Evolutionary conservation across 805 yeast genomes (phyloP).

Genomic region (Saturnispora silvae): DNA sequence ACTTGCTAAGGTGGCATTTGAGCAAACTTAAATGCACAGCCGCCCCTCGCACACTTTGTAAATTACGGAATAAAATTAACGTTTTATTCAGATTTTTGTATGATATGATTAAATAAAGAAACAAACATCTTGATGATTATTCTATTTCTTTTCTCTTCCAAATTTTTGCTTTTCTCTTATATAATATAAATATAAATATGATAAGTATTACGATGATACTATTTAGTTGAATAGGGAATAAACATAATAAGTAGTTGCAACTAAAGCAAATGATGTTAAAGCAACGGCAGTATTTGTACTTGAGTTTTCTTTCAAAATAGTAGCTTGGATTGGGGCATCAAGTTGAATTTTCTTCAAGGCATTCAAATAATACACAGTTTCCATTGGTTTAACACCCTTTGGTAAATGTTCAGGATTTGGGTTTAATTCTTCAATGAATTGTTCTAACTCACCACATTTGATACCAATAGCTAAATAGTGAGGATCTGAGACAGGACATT

Average conservation of each 20-base stretch:
- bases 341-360: constrained; percentile 34
- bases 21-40: constrained; percentile 21
- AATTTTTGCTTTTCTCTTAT: too few species aligned
- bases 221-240: not conserved
- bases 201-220: too few species aligned
- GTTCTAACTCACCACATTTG: constrained; percentile 81
- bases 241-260: constrained; percentile 11
- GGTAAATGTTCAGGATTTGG: constrained; percentile 50
- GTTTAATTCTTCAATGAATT: constrained; percentile 68
- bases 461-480: constrained; percentile 76
- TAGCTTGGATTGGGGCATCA: constrained; percentile 19
- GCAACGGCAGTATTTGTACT: constrained; percentile 12
- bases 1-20: constrained; percentile 28
- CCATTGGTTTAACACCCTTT: constrained; percentile 34
- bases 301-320: constrained; percentile 14
- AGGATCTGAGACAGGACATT: constrained; percentile 73
- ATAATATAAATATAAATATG: too few species aligned
- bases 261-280: constrained; percentile 15
- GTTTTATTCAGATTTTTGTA: not conserved
- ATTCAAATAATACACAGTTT: constrained; percentile 38
- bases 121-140: too few species aligned
- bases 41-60: not conserved
- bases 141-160: too few species aligned
- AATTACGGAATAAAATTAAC: not conserved
- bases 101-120: too few species aligned